Conservation (phyloP, 176 grass and related monocot species). For the Zoysia japonica region DNA sequence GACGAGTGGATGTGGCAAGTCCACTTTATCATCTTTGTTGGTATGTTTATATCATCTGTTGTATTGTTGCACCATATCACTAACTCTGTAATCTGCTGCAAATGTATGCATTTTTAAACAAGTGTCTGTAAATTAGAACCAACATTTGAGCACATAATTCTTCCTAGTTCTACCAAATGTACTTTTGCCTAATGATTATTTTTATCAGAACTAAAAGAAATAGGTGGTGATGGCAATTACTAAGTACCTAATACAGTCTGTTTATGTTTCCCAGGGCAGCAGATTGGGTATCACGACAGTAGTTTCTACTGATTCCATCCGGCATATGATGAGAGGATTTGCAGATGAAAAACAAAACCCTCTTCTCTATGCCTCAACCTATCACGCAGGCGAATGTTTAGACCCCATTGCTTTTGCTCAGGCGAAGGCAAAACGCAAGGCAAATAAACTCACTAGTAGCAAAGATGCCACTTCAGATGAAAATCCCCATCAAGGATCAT, state of each 20-base stretch:
- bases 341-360: slow-evolving; percentile 80
- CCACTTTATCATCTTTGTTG: slow-evolving; percentile 90
- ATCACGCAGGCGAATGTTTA: slow-evolving; percentile 89
- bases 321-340: slow-evolving; percentile 98
- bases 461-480: slow-evolving; percentile 50
- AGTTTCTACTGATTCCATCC: slow-evolving; percentile 90
- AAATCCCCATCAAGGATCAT: slow-evolving; percentile 27
- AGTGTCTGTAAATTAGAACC: not conserved
- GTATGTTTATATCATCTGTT: slow-evolving; percentile 46
- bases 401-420: slow-evolving; percentile 78
- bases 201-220: slow-evolving; percentile 8
- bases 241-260: not conserved
- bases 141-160: slow-evolving; percentile 2
- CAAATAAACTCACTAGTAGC: slow-evolving; percentile 56
- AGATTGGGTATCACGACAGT: slow-evolving; percentile 89
- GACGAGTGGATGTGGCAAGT: slow-evolving; percentile 96
- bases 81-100: not conserved
- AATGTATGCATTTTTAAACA: not conserved
- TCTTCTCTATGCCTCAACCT: slow-evolving; percentile 93
- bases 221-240: not conserved
- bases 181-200: slow-evolving; percentile 20
- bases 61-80: not conserved
- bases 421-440: slow-evolving; percentile 80
- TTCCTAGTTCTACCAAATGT: slow-evolving; percentile 1
- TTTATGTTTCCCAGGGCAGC: slow-evolving; percentile 61